Evolutionary conservation across 345 rosid genomes (phyloP).

Genomic region (Geranium brycei): DNA sequence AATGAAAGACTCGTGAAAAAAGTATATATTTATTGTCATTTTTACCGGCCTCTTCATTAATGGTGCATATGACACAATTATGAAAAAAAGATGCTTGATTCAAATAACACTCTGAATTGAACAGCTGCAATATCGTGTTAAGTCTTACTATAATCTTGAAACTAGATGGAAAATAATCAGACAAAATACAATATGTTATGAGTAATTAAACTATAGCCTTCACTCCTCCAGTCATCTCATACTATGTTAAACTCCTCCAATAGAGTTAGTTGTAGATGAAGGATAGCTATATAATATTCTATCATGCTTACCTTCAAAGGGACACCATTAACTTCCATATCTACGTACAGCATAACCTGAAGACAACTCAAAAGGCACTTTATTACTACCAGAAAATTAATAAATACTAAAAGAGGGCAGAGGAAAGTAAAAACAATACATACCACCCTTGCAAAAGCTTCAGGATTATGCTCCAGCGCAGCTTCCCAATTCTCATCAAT

Average conservation of each 20-base stretch:
- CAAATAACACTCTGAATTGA: background rate
- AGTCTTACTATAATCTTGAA: background rate
- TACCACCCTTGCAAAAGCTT: slow-evolving; percentile 99
- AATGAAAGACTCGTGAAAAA: background rate
- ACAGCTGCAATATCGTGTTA: background rate
- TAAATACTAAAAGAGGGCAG: slow-evolving; percentile 1
- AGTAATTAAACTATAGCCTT: background rate
- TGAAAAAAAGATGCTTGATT: background rate
- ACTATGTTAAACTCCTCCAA: slow-evolving; percentile 4
- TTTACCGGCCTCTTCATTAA: background rate
- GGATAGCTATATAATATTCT: too few species aligned
- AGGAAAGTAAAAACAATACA: slow-evolving; percentile 20
- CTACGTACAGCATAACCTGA: slow-evolving; percentile 91
- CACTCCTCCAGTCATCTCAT: background rate
- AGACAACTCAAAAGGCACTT: slow-evolving; percentile 12
- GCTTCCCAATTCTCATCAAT: slow-evolving; percentile 99
- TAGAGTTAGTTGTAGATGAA: too few species aligned
- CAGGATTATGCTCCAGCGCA: slow-evolving; percentile 92
- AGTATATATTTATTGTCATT: background rate
- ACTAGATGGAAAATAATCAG: background rate
- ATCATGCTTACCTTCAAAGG: slow-evolving; percentile 56
- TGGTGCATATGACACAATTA: background rate
- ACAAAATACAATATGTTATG: background rate
- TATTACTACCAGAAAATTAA: slow-evolving; percentile 6
- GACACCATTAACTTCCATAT: slow-evolving; percentile 95